These are phyloP conservation scores for Bipolaris cookei DNA, from an alignment of 2,329 filamentous ascomycete species.

Conservation along the genomic window DNA sequence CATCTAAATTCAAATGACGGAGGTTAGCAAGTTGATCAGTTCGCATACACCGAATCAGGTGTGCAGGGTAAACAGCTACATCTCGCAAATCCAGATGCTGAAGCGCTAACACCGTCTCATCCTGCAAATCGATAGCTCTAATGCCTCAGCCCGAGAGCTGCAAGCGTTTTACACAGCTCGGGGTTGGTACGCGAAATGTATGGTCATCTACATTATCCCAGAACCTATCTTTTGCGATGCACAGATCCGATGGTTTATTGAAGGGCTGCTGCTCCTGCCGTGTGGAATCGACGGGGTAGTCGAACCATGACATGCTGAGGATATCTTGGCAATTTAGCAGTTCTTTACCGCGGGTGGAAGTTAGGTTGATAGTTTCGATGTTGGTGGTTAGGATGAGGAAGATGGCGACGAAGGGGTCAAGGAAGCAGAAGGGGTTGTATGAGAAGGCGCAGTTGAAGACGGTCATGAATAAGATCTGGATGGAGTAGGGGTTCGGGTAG, in stretches of 20 bases:
- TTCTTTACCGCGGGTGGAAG: neutral
- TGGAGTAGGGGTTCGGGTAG: neutral
- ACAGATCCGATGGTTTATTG: neutral
- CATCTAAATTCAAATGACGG: neutral
- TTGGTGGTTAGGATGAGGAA: neutral
- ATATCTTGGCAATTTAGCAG: neutral
- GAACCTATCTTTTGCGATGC: neutral
- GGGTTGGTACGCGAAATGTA: neutral
- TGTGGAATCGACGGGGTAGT: neutral
- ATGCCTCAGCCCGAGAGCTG: neutral
- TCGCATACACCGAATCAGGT: neutral
- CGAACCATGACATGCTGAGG: neutral
- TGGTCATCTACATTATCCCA: neutral
- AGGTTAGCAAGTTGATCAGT: neutral
- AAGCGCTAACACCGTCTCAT: neutral
- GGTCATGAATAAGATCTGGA: neutral
- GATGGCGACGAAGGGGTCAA: neutral
- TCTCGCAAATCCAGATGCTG: neutral
- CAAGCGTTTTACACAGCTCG: neutral
- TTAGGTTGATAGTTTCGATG: neutral
- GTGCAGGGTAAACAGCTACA: neutral
- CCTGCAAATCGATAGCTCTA: neutral
- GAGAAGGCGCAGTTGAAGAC: neutral
- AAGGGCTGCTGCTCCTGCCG: neutral
- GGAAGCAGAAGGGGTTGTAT: neutral